A percentile compares a stretch with the other conserved stretches of the same genome.
These are phyloP conservation scores for Globisporangium ultimum DNA, from an alignment of 352 stramenopile species.

Conservation along the genomic window DNA sequence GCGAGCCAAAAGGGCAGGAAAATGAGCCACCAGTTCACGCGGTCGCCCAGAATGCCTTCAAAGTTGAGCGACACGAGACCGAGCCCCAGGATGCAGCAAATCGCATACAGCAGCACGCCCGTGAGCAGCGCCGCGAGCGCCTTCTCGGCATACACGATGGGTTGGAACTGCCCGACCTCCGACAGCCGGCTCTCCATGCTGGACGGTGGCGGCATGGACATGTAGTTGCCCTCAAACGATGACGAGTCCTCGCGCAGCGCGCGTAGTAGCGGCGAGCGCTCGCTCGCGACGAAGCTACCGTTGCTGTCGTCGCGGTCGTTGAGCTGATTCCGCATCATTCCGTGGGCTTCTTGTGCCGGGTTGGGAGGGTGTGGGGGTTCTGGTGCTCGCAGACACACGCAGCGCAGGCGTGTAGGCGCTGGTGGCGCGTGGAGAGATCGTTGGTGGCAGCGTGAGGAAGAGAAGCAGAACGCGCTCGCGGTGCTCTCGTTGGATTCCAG, in stretches of 20 bases:
- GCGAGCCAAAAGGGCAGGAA: slow-evolving; percentile 82
- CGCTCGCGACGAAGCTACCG: slow-evolving; percentile 22
- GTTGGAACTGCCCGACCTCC: slow-evolving; percentile 56
- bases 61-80: slow-evolving; percentile 76
- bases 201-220: slow-evolving; percentile 48
- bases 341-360: not conserved
- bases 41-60: slow-evolving; percentile 56
- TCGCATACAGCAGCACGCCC: slow-evolving; percentile 69
- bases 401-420: no score
- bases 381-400: no score
- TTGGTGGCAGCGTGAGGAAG: no score
- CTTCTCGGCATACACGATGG: slow-evolving; percentile 76
- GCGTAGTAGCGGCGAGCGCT: slow-evolving; percentile 70
- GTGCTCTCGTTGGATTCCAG: no score
- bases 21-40: slow-evolving; percentile 78
- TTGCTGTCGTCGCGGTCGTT: slow-evolving; percentile 9
- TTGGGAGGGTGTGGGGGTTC: not conserved
- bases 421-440: no score
- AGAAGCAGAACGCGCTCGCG: no score
- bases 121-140: slow-evolving; percentile 70
- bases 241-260: slow-evolving; percentile 43
- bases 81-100: slow-evolving; percentile 71
- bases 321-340: slow-evolving; percentile 10
- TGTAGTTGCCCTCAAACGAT: slow-evolving; percentile 71
- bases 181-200: slow-evolving; percentile 19